Evolutionary conservation across 2,329 filamentous ascomycete genomes (phyloP).

Genomic region (Kalaharituber pfeilii): DNA sequence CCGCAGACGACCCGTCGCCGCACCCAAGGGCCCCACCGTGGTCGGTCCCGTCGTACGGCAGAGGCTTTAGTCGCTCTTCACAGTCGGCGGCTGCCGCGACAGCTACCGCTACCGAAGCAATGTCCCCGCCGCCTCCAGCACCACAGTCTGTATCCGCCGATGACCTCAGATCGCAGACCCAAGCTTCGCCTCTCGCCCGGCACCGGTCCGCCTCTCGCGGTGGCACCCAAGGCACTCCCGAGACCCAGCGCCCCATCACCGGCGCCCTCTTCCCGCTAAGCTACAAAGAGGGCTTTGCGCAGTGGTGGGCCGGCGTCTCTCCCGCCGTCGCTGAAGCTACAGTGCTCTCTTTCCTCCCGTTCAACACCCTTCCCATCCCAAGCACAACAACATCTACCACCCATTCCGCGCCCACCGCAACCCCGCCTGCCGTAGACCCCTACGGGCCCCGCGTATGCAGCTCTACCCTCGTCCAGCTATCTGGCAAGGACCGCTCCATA

Average conservation of each 20-base stretch:
- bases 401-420: conserved; percentile 17
- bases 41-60: neutral
- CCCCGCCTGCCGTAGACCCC: conserved; percentile 41
- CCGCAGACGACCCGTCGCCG: neutral
- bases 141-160: too few relatives aligned
- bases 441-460: conserved; percentile 74
- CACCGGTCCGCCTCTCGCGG: neutral
- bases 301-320: conserved; percentile 68
- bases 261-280: conserved; percentile 64
- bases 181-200: neutral
- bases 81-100: neutral
- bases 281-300: conserved; percentile 56
- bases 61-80: neutral
- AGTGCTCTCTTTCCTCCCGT: conserved; percentile 71
- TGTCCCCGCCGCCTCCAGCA: neutral
- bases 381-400: conserved; percentile 27
- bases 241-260: neutral
- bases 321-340: conserved; percentile 71
- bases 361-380: conserved; percentile 27
- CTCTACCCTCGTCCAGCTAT: conserved; percentile 64
- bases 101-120: neutral
- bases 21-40: neutral
- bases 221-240: neutral
- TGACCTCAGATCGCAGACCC: neutral
- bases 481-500: conserved; percentile 68